phyloP scores from a whole-genome alignment of 352 stramenopile species.

The Pythium aphanidermatum region DNA sequence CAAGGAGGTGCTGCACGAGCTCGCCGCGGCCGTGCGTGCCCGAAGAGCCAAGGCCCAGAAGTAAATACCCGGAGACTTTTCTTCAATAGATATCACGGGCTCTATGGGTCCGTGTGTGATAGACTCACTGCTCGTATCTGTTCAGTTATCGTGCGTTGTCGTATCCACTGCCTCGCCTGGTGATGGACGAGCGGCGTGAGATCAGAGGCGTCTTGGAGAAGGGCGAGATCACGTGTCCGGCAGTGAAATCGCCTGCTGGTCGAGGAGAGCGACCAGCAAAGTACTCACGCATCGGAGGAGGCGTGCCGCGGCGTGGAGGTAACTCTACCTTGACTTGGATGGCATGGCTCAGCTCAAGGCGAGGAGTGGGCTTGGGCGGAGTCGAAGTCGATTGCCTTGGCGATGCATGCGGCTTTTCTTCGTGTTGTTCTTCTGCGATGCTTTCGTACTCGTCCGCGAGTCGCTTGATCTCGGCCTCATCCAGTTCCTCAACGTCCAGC shows the following conservation, averaged over 20 bases:
- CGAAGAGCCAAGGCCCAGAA: slow-evolving; percentile 52
- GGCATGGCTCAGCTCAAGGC: too few species aligned
- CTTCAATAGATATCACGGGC: slow-evolving; percentile 1
- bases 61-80: slow-evolving; percentile 14
- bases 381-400: background rate
- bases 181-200: slow-evolving; percentile 28
- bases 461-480: slow-evolving; percentile 39
- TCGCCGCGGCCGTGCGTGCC: slow-evolving; percentile 72
- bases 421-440: slow-evolving; percentile 1
- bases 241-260: slow-evolving; percentile 22
- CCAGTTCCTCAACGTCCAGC: slow-evolving; percentile 16
- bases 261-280: slow-evolving; percentile 32
- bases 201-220: slow-evolving; percentile 65
- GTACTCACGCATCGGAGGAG: slow-evolving; percentile 15
- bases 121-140: too few species aligned
- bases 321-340: background rate
- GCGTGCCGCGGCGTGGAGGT: slow-evolving; percentile 9
- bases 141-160: slow-evolving; percentile 48
- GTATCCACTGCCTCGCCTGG: slow-evolving; percentile 38
- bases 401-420: background rate
- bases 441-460: slow-evolving; percentile 64
- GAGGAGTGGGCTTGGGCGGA: slow-evolving; percentile 10
- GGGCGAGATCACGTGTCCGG: slow-evolving; percentile 46
- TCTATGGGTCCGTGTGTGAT: background rate
- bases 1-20: slow-evolving; percentile 56